Percentiles rank a stretch among this genome's conserved stretches.
Conservation (phyloP, 306 rosid genomes). For the Sesbania bispinosa region DNA sequence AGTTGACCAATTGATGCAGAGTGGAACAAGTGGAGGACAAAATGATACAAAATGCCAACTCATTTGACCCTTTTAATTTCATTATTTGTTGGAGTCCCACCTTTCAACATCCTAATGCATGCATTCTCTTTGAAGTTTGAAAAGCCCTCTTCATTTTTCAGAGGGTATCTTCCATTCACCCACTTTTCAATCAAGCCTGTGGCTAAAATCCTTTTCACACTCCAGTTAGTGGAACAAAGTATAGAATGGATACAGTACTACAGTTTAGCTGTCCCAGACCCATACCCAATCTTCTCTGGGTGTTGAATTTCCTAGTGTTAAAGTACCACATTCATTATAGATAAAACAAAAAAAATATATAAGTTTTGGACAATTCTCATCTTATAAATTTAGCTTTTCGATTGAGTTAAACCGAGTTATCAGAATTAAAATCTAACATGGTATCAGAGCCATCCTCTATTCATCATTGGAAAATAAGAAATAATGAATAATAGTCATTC, state of each 20-base stretch:
- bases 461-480: no score
- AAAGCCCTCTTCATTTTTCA: background rate
- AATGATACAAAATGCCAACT: constrained; percentile 45
- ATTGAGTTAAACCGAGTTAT: no score
- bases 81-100: constrained; percentile 26
- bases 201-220: background rate
- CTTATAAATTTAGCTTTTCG: no score
- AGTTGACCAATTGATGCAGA: constrained; percentile 41
- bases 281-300: background rate
- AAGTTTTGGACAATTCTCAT: no score
- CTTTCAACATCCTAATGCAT: constrained; percentile 18
- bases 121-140: constrained; percentile 15
- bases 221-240: background rate
- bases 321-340: no score
- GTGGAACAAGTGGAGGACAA: constrained; percentile 40
- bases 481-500: background rate
- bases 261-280: background rate
- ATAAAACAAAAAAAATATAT: no score
- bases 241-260: background rate
- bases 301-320: background rate
- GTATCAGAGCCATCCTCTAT: no score
- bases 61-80: constrained; percentile 28
- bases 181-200: background rate
- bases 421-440: no score
- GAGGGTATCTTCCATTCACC: background rate